Evolutionary conservation across 1,284 basidiomycete genomes (phyloP).

Genomic region (Mycosarcoma maydis): DNA sequence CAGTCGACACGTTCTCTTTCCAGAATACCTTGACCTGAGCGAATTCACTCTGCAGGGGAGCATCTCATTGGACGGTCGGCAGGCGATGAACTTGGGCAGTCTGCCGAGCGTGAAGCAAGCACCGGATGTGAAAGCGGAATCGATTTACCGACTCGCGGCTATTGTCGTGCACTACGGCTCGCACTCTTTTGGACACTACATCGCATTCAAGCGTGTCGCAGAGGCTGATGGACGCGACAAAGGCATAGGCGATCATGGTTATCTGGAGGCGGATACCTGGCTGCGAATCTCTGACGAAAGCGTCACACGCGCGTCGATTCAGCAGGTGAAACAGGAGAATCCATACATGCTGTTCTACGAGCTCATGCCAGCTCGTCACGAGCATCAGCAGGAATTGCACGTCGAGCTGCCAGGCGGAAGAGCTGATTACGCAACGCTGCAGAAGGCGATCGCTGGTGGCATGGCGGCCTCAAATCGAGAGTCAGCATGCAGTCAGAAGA

Average conservation of each 20-base stretch:
- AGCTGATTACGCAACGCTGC: slow-evolving; percentile 24
- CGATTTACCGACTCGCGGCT: slow-evolving; percentile 48
- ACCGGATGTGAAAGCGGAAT: background rate
- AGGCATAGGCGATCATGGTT: slow-evolving; percentile 1
- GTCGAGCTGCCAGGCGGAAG: slow-evolving; percentile 14
- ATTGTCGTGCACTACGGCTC: slow-evolving; percentile 65
- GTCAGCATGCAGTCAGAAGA: background rate
- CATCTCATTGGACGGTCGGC: slow-evolving; percentile 36
- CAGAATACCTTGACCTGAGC: slow-evolving; percentile 56
- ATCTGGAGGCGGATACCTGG: slow-evolving; percentile 36
- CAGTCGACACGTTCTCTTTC: slow-evolving; percentile 54
- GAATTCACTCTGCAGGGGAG: slow-evolving; percentile 48
- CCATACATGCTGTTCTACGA: slow-evolving; percentile 66
- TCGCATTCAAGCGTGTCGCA: slow-evolving; percentile 53
- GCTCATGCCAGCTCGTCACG: slow-evolving; percentile 20
- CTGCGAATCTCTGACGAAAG: slow-evolving; percentile 61
- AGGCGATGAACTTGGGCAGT: slow-evolving; percentile 17
- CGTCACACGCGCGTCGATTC: slow-evolving; percentile 42
- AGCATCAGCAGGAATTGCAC: background rate
- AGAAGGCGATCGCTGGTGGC: slow-evolving; percentile 23
- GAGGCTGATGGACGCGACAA: background rate
- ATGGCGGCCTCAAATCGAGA: slow-evolving; percentile 5
- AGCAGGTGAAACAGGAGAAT: slow-evolving; percentile 60
- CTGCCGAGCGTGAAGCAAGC: background rate
- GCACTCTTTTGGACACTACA: slow-evolving; percentile 64